Base-by-base conservation (phyloP, 2,329 filamentous ascomycete species). In the Botryosphaeria dothidea region DNA sequence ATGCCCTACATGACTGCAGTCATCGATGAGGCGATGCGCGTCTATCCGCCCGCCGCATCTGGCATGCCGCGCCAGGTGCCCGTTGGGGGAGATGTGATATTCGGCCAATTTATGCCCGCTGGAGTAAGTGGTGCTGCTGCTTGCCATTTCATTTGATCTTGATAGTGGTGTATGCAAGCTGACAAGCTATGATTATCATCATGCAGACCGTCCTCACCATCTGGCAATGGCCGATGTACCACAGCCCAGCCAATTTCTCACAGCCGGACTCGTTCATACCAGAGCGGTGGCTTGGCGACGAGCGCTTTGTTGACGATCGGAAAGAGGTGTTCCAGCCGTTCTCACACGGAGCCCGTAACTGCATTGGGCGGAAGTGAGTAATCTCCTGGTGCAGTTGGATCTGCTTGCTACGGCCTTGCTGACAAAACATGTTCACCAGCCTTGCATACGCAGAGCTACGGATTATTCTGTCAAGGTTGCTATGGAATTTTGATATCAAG, bases 11-110 rank as follows among this genome's bases (percentile, higher is more conserved):
- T 61, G 38, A 45, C 25, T 13, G 57, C 57, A 0, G 76, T 75
- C 38, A 69, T 82, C 7, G 76, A 80, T 25, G 80, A 82, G 66
- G 76, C 72, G 1, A 69, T 83, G 5, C 70, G 82, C 1, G 72
- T 80, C 6, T 80, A 79, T 67, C 81, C 81, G 2, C 80, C 81
- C 0, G 74, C 81, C 1, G 71, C 79, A 1, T 67, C 69, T 7
- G 74, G 76, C 1, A 64, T 77, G 8, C 71, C 74, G 3, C 71
- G 79, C 7, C 17, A 46, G 1, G 69, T 69, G 0, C 74, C 75
- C 8, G 43, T 65, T 3, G 76, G 73, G 6, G 78, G 68, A 4
- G 74, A 74, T 25, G 52, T 25, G 13, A 49, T 73, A 27, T 58
- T 67, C 17, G 38, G 38, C 4, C 9, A n/a, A 17, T n/a, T 15